A percentile compares a stretch with the other conserved stretches of the same genome.
Evolutionary conservation across 2,329 filamentous ascomycete species (phyloP).

Genomic region (Fusarium domesticum): DNA sequence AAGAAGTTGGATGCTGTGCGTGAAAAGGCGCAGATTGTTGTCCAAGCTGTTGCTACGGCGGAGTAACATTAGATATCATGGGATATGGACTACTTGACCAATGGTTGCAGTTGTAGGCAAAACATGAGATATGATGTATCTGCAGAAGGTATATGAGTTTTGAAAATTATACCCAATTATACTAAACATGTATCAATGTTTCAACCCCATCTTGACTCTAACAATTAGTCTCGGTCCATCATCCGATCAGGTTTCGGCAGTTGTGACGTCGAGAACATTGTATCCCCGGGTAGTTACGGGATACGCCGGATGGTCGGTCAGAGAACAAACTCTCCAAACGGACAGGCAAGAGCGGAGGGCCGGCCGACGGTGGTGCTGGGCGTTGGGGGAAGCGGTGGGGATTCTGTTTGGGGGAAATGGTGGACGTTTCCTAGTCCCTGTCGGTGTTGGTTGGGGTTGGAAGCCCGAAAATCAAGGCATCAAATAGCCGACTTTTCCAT

Average conservation of each 20-base stretch:
- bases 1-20: constrained; percentile 40
- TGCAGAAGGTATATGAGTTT: no score
- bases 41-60: constrained; percentile 24
- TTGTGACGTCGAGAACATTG: constrained; percentile 21
- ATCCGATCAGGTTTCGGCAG: constrained; percentile 3
- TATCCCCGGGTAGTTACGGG: constrained; percentile 26
- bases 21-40: constrained; percentile 33
- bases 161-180: no score
- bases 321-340: constrained; percentile 5
- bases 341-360: no score
- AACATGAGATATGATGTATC: no score
- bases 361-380: constrained; percentile 12
- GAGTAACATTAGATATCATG: constrained; percentile 5
- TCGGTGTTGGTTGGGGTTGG: constrained; percentile 20
- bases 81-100: no score
- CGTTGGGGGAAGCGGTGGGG: background rate
- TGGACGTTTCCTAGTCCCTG: constrained; percentile 6
- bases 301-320: constrained; percentile 15
- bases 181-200: no score
- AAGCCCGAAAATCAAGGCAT: constrained; percentile 17
- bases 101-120: no score
- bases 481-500: constrained; percentile 10
- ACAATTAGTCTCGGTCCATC: background rate
- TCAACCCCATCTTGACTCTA: background rate
- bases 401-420: constrained; percentile 11